Evolutionary conservation across 306 rosid genomes (phyloP).

Genomic region (Fragaria nilgerrensis): DNA sequence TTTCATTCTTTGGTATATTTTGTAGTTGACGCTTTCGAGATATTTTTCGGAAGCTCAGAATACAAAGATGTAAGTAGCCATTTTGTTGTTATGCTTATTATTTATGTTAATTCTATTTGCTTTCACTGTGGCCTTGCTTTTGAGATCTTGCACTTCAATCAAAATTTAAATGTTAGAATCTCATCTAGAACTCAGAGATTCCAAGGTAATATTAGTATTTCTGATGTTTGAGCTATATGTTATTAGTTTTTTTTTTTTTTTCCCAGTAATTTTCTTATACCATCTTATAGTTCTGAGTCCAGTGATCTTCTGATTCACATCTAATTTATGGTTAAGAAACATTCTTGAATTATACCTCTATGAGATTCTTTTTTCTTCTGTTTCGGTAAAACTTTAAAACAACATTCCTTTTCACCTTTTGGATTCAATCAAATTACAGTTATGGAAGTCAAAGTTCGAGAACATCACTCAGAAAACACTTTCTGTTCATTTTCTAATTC

Average conservation of each 20-base stretch:
- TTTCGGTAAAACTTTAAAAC: neutral
- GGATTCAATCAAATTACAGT: constrained; percentile 29
- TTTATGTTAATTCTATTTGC: constrained; percentile 5
- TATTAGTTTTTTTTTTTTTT: neutral
- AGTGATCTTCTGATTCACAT: neutral
- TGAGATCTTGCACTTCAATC: neutral
- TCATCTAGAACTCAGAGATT: neutral
- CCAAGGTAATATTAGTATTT: neutral
- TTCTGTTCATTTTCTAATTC: constrained; percentile 67
- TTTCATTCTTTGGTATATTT: constrained; percentile 29
- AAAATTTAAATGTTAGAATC: neutral
- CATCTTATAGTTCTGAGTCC: neutral
- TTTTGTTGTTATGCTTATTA: constrained; percentile 14
- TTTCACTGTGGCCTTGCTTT: neutral
- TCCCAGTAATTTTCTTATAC: neutral
- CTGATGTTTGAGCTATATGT: neutral
- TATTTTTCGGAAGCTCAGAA: constrained; percentile 62
- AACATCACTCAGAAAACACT: constrained; percentile 59
- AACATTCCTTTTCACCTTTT: constrained; percentile 13
- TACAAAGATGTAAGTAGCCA: constrained; percentile 72
- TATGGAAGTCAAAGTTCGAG: constrained; percentile 72
- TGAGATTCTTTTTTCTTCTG: neutral
- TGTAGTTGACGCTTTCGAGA: constrained; percentile 73
- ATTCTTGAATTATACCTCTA: neutral
- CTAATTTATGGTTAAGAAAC: neutral